Base-by-base conservation (phyloP, 2,329 filamentous ascomycete species). In the Stagonosporopsis chrysanthemi region DNA sequence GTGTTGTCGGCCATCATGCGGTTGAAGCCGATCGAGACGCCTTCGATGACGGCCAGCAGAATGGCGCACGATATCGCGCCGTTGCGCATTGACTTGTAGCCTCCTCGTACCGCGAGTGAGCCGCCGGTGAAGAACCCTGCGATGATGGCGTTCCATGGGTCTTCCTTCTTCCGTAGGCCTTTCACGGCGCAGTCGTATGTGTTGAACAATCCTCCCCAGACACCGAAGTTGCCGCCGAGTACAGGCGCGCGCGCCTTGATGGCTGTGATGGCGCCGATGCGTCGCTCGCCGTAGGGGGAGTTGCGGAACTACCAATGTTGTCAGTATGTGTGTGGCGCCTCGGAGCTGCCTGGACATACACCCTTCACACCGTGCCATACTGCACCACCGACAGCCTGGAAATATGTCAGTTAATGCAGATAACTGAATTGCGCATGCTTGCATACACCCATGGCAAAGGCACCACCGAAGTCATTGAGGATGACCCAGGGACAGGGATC, bases 361-460 rank as follows among this genome's bases (percentile, higher is more conserved):
- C 93, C 95, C 82, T 99, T 99, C 65, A 97, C 90, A 71, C 93
- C 93, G 81, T 97, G 94, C 94, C 94, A 97, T 76, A 97, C 89
- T 63, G 77, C 74, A 59, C 78, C 78, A 48, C 78, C 78, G 39
- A 80, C 78, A 59, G 78, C 77, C 72, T 75, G 50, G 12, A 43
- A n/a, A 1, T 24, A 52, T 24, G 43, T 67, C 48, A 67, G 58
- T 62, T 58, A 46, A 26, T 53, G 52, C 8, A 42, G 14, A 38
- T 33, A 22, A 35, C 17, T 31, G 38, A 38, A 39, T 47, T 38
- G 44, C 43, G 52, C 52, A 31, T 15, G 36, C 52, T 62, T 24
- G 83, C 90, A 65, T 90, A 95, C 92, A 70, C 94, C 94, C 94
- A 97, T 98, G 75, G 86, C 89, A 74, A 98, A 97, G 56, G 94